Evolutionary conservation across 164 flowering plant genomes (phyloP).

Genomic region (Sextonia rubra): DNA sequence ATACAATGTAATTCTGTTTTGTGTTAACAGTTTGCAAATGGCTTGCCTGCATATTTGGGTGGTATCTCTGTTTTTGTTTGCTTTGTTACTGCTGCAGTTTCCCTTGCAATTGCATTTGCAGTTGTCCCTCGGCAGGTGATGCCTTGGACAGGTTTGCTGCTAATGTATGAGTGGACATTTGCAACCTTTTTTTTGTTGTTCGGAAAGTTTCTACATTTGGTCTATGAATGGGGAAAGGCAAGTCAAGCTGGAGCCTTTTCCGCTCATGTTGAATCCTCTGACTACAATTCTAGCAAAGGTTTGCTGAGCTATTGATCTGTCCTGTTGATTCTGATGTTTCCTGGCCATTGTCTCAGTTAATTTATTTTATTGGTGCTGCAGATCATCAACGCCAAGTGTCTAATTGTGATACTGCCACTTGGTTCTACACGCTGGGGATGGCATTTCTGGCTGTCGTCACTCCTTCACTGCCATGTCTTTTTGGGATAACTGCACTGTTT

Average conservation of each 20-base stretch:
- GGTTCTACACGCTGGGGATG: slow-evolving; percentile 81
- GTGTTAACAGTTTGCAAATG: slow-evolving; percentile 38
- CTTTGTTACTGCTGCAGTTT: slow-evolving; percentile 49
- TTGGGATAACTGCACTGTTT: slow-evolving; percentile 85
- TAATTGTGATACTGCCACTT: slow-evolving; percentile 48
- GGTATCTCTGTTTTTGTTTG: slow-evolving; percentile 60
- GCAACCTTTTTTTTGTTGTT: slow-evolving; percentile 55
- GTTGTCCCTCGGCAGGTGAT: slow-evolving; percentile 87
- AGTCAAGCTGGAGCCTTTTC: slow-evolving; percentile 43
- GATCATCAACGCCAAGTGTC: slow-evolving; percentile 73
- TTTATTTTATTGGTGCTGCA: slow-evolving; percentile 25
- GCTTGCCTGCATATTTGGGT: slow-evolving; percentile 69
- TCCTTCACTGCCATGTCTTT: slow-evolving; percentile 73
- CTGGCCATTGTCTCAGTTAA: neutral
- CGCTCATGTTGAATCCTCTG: slow-evolving; percentile 39
- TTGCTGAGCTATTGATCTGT: slow-evolving; percentile 4
- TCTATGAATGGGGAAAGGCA: slow-evolving; percentile 64
- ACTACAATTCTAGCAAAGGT: slow-evolving; percentile 83
- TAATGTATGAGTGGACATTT: slow-evolving; percentile 92
- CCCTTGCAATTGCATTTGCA: slow-evolving; percentile 56
- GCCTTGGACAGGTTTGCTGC: slow-evolving; percentile 95
- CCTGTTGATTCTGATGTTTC: neutral
- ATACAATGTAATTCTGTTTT: slow-evolving; percentile 6
- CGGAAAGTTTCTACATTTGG: slow-evolving; percentile 66
- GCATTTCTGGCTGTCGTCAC: slow-evolving; percentile 64